phyloP scores from a whole-genome alignment of 768 basidiomycete genomes.

The Suillus americanus region DNA sequence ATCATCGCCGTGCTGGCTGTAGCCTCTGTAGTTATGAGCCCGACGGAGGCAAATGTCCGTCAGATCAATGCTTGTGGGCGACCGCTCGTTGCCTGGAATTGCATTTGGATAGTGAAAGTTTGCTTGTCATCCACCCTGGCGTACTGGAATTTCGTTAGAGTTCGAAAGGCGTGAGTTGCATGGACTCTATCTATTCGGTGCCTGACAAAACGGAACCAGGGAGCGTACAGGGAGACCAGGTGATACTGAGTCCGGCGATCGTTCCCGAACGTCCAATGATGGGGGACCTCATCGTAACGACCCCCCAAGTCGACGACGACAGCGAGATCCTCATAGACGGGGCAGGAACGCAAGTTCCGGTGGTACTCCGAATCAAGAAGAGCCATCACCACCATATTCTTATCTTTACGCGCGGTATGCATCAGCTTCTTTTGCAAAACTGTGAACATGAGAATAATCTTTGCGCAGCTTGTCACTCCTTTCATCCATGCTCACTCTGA shows the following conservation, averaged over 20 bases:
- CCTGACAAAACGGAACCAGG: conserved; percentile 19
- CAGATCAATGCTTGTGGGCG: conserved; percentile 67
- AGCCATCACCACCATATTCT: conserved; percentile 24
- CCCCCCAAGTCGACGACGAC: conserved; percentile 18
- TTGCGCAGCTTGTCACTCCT: conserved; percentile 55
- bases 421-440: conserved; percentile 1
- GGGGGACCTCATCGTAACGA: conserved; percentile 9
- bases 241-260: conserved; percentile 27
- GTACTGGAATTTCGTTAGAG: conserved; percentile 52
- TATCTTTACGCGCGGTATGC: conserved; percentile 30
- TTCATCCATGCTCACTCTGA: conserved; percentile 68
- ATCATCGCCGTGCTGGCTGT: conserved; percentile 52
- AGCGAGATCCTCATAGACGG: conserved; percentile 11
- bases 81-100: conserved; percentile 67
- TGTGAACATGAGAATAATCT: not conserved
- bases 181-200: not conserved
- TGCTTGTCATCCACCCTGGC: conserved; percentile 47
- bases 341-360: conserved; percentile 17
- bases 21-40: conserved; percentile 48
- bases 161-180: conserved; percentile 33
- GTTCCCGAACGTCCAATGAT: conserved; percentile 22
- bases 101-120: conserved; percentile 60
- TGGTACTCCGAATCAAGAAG: conserved; percentile 21
- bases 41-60: conserved; percentile 35
- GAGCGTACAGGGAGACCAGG: conserved; percentile 20